These are phyloP conservation scores for Candida silvicultrix DNA, from an alignment of 805 yeast species.

Conservation along the genomic window DNA sequence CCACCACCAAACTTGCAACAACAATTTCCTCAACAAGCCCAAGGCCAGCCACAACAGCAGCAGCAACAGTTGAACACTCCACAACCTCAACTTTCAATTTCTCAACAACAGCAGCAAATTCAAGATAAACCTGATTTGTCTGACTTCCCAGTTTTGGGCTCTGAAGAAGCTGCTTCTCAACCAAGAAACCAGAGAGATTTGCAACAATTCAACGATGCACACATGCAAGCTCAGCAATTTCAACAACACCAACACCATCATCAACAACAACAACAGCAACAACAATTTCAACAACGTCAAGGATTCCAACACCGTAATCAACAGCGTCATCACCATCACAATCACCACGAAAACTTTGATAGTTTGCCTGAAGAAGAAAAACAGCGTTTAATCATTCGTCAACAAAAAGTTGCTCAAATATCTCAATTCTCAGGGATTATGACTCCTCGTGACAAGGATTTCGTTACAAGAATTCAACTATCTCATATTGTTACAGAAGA, in stretches of 20 bases:
- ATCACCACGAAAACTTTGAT: slow-evolving; percentile 25
- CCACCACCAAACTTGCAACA: slow-evolving; percentile 11
- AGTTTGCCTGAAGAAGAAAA: slow-evolving; percentile 67
- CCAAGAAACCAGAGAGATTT: slow-evolving; percentile 11
- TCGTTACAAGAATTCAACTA: slow-evolving; percentile 87
- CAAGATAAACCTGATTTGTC: slow-evolving; percentile 26
- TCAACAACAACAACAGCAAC: slow-evolving; percentile 22
- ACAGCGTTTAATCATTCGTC: slow-evolving; percentile 58
- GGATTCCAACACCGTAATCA: slow-evolving; percentile 22
- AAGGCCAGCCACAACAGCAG: slow-evolving; percentile 13
- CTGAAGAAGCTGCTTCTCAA: slow-evolving; percentile 27
- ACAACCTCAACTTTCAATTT: slow-evolving; percentile 4
- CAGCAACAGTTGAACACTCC: slow-evolving; percentile 8
- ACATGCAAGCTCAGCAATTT: slow-evolving; percentile 19
- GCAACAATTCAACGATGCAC: slow-evolving; percentile 10
- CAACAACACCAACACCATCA: slow-evolving; percentile 11
- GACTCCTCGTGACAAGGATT: slow-evolving; percentile 96
- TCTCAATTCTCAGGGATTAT: slow-evolving; percentile 85
- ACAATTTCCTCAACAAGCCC: background rate
- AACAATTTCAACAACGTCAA: slow-evolving; percentile 22
- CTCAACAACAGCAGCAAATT: slow-evolving; percentile 1
- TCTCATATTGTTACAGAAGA: slow-evolving; percentile 96
- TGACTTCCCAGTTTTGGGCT: slow-evolving; percentile 51
- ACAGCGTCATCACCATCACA: slow-evolving; percentile 23
- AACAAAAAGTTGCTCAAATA: slow-evolving; percentile 68